These are phyloP conservation scores for Solidago caesia DNA, from an alignment of 129 eudicot genomes.

Conservation along the genomic window DNA sequence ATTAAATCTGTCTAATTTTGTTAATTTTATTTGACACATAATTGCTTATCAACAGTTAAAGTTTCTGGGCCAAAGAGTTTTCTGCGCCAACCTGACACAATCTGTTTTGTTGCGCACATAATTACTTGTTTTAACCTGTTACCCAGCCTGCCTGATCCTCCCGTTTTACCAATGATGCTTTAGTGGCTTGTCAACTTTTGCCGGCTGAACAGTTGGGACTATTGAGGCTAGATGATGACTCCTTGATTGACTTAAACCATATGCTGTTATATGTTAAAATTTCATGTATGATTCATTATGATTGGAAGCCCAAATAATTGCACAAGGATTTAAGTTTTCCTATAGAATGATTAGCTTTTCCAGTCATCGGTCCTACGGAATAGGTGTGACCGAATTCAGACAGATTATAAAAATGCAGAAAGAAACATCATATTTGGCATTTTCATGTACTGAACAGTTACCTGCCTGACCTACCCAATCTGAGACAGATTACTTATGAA, in stretches of 20 bases:
- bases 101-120: not conserved
- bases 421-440: not conserved
- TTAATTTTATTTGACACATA: not conserved
- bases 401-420: not conserved
- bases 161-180: not conserved
- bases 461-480: not conserved
- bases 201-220: not conserved
- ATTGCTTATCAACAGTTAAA: not conserved
- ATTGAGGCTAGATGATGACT: not conserved
- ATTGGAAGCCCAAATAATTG: too few species aligned
- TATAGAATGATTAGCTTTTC: too few species aligned
- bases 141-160: not conserved
- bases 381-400: not conserved
- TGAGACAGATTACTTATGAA: constrained; percentile 7
- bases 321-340: too few species aligned
- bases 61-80: not conserved
- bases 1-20: not conserved
- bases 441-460: not conserved
- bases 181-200: constrained; percentile 6
- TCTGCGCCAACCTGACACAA: not conserved
- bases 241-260: not conserved
- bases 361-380: too few species aligned
- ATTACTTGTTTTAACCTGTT: not conserved
- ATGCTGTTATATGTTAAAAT: not conserved
- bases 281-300: not conserved